Base-by-base conservation (phyloP, 768 basidiomycete species). In the Suillus sp. region DNA sequence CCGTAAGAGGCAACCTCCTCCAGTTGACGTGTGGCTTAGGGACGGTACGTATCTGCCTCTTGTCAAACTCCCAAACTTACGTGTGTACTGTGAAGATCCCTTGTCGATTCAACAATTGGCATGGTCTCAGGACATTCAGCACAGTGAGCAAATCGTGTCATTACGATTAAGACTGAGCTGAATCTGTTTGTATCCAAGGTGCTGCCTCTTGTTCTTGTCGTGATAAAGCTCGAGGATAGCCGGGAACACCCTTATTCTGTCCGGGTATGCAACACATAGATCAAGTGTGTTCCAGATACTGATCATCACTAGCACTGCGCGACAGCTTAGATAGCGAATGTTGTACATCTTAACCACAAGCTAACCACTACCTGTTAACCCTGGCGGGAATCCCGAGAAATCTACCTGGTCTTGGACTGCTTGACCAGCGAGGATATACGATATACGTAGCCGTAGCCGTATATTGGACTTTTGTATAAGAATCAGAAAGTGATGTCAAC, bases 341-440 rank as follows among this genome's bases (percentile, higher is more conserved):
- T 40, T 60, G 59, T 68, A 74, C 65, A 59, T 62, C 47, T 35
- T 32, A 51, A 61, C 27, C 25, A 32, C 34, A 59, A 38, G 54
- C 48, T 45, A 27, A 34, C 48, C 64, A 45, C 78, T 77, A 40
- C 83, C 82, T 22, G 90, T 92, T 68, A 92, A 74, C 47, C 86
- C 85, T 25, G 88, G 81, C 20, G 95, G 95, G 76, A 98, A 96
- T 2, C 93, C 92, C 25, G 90, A 74, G 74, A 99, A 99, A 77
- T 99, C 96, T 62, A 95, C 88, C 78, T 98, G 96, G 56, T 99
- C 97, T 75, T 95, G 93, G 58, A 91, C 76, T 35, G 78, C 78
- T 70, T 87, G 86, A 2, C 92, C 93, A 48, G 75, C 84, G 48
- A 88, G 76, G n/a, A 81, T 78, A 77, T 84, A 99, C 20, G 88